Percentiles rank a stretch among this genome's conserved stretches.
These are phyloP conservation scores for Claviceps spartinae DNA, from an alignment of 2,329 filamentous ascomycete species.

Conservation along the genomic window DNA sequence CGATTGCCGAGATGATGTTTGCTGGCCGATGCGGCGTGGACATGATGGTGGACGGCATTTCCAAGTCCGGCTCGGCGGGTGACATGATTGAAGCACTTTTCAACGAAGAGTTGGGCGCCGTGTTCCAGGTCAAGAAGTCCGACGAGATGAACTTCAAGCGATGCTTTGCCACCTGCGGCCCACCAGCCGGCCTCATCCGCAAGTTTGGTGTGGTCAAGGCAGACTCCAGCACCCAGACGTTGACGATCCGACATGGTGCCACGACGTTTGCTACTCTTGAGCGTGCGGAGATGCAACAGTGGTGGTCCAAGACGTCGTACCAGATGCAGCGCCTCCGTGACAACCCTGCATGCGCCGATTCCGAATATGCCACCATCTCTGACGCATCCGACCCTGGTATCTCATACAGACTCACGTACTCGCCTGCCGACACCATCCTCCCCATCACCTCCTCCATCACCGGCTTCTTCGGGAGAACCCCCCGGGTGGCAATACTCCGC, in stretches of 20 bases:
- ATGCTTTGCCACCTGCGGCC: conserved; percentile 83
- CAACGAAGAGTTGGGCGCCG: conserved; percentile 89
- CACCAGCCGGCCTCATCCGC: conserved; percentile 66
- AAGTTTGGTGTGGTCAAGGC: conserved; percentile 68
- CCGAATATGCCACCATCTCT: conserved; percentile 62
- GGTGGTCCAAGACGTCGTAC: conserved; percentile 79
- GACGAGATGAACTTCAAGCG: conserved; percentile 77
- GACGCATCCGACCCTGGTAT: conserved; percentile 72
- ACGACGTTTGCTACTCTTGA: conserved; percentile 54
- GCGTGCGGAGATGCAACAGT: conserved; percentile 65
- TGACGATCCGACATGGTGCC: conserved; percentile 61
- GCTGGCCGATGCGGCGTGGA: conserved; percentile 83
- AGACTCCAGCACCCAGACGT: conserved; percentile 58
- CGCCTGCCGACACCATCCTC: conserved; percentile 63
- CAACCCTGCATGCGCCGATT: conserved; percentile 74
- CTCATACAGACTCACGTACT: conserved; percentile 68
- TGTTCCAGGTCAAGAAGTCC: conserved; percentile 83
- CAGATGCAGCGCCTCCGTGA: conserved; percentile 85
- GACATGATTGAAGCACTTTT: conserved; percentile 69
- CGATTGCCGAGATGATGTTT: conserved; percentile 95
- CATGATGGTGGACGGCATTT: conserved; percentile 64
- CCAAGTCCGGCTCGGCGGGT: conserved; percentile 46
- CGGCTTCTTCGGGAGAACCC: conserved; percentile 41
- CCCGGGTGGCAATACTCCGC: conserved; percentile 79
- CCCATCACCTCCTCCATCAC: conserved; percentile 38